Evolutionary conservation across 2,329 filamentous ascomycete species (phyloP).

Genomic region (Clarireedia homoeocarpa): DNA sequence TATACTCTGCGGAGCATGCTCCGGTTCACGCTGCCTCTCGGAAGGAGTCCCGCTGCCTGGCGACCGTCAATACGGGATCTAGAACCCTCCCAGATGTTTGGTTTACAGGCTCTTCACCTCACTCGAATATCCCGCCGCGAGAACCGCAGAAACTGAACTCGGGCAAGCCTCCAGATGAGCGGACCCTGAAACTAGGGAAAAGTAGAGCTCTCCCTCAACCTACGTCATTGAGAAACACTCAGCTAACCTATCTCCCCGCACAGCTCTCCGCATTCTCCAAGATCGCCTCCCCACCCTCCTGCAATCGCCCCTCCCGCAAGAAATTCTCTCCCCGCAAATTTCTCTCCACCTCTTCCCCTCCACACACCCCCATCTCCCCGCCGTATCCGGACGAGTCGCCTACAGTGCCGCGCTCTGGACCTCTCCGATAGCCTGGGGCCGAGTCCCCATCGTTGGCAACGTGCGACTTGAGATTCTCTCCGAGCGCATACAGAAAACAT

Average conservation of each 20-base stretch:
- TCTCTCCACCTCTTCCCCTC: conserved; percentile 63
- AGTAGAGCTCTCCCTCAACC: conserved; percentile 18
- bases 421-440: conserved; percentile 90
- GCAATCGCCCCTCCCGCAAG: conserved; percentile 60
- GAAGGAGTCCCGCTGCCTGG: conserved; percentile 15
- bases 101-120: conserved; percentile 35
- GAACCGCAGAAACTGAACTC: not conserved
- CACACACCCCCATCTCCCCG: conserved; percentile 81
- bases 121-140: conserved; percentile 8
- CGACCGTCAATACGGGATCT: conserved; percentile 21
- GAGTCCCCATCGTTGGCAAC: conserved; percentile 83
- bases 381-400: conserved; percentile 81
- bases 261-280: conserved; percentile 58
- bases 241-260: not conserved
- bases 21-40: not conserved
- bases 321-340: conserved; percentile 69
- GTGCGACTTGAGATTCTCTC: conserved; percentile 81
- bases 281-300: conserved; percentile 59
- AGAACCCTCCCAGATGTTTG: conserved; percentile 32
- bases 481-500: conserved; percentile 60
- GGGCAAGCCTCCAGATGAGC: conserved; percentile 40
- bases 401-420: conserved; percentile 96
- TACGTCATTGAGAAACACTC: no score
- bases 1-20: not conserved
- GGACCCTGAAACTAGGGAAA: conserved; percentile 46